Evolutionary conservation across 2,329 filamentous ascomycete species (phyloP).

Genomic region (Epichloe uncinata): DNA sequence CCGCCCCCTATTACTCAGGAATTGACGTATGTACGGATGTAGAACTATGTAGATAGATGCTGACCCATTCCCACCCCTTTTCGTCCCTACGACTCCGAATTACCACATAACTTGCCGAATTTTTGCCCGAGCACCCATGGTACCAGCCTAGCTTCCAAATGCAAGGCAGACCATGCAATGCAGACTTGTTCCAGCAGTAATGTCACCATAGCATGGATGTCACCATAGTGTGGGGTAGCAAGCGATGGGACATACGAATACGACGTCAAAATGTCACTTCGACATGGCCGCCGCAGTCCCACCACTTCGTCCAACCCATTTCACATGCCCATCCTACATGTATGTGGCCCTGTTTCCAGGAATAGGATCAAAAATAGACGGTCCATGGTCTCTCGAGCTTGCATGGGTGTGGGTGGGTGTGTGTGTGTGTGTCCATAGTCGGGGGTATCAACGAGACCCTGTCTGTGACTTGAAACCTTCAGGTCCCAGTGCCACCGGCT

Average conservation of each 20-base stretch:
- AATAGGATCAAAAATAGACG: not conserved
- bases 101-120: too few species aligned
- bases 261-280: not conserved
- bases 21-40: too few species aligned
- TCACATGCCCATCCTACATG: not conserved
- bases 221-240: not conserved
- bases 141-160: not conserved
- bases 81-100: too few species aligned
- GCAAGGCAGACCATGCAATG: too few species aligned
- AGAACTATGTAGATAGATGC: too few species aligned
- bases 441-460: not conserved
- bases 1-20: too few species aligned
- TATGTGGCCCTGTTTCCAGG: not conserved
- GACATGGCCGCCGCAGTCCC: too few species aligned
- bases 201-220: not conserved
- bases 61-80: too few species aligned
- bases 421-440: not conserved
- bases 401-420: too few species aligned
- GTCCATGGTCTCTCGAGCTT: too few species aligned
- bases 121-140: not conserved
- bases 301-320: not conserved
- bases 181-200: not conserved
- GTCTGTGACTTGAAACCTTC: not conserved
- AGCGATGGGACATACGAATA: not conserved
- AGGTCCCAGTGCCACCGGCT: not conserved